Conservation (phyloP, 495 filamentous ascomycete genomes). For the Podospora comata region DNA sequence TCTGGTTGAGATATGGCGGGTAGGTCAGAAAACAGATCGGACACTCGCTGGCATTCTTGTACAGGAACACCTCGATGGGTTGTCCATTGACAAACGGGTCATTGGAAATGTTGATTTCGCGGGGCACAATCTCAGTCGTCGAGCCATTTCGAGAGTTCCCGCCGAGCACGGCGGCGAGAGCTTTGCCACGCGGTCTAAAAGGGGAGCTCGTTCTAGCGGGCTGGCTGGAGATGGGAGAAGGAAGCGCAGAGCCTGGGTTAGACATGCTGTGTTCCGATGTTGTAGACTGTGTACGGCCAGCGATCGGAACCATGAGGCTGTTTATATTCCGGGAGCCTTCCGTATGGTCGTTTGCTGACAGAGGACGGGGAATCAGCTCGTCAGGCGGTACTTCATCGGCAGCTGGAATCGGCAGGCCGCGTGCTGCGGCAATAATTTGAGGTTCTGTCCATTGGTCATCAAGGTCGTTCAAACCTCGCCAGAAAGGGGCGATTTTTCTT, state of each 20-base stretch:
- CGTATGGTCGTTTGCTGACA: conserved; percentile 37
- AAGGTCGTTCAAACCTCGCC: conserved; percentile 88
- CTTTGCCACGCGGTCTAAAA: conserved; percentile 70
- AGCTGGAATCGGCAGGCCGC: conserved; percentile 77
- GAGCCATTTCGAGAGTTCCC: conserved; percentile 63
- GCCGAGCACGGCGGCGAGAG: conserved; percentile 73
- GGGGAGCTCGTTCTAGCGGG: conserved; percentile 36
- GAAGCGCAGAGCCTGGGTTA: conserved; percentile 48
- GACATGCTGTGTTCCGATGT: conserved; percentile 61
- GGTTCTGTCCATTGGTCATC: conserved; percentile 86
- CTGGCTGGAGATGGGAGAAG: conserved; percentile 55
- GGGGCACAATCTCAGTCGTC: conserved; percentile 64
- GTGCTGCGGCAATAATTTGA: conserved; percentile 87
- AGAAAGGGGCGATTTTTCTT: conserved; percentile 88
- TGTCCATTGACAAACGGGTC: conserved; percentile 91
- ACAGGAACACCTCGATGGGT: conserved; percentile 84
- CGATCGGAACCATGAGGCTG: conserved; percentile 72
- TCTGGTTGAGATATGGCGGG: conserved; percentile 92
- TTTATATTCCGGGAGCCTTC: conserved; percentile 49
- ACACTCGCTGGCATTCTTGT: conserved; percentile 87
- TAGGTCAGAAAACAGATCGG: conserved; percentile 97
- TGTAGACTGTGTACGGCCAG: conserved; percentile 67
- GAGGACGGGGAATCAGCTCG: conserved; percentile 51
- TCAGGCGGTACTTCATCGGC: conserved; percentile 77
- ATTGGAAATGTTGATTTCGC: conserved; percentile 74